Evolutionary conservation across 2,329 filamentous ascomycete species (phyloP), one percentile per base, ranked within the genome.

Genomic region (Aspergillus sp.): DNA sequence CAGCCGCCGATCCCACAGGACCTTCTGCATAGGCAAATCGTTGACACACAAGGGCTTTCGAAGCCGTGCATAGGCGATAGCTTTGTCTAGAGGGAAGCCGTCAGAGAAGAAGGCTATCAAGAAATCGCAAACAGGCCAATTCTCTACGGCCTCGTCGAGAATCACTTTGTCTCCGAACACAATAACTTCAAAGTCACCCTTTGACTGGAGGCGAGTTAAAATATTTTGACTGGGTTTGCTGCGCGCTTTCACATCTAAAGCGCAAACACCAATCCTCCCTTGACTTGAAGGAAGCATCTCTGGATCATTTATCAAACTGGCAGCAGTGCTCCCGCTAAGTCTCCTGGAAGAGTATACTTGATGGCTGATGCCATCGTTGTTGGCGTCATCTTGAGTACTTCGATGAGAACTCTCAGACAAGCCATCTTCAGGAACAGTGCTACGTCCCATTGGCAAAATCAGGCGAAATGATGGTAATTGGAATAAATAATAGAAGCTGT

Each of bases 121-220:
- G 60, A 94, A 98, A 70, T 98, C 93, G 67, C 88, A 94, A 46
- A 94, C 82, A 12, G 90, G 90, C 90, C 90, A 96, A 64, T 96
- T 94, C 68, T 94, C 89, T 47, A 96, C 85, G 52, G 86, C 87
- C 78, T 98, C 93, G 61, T 98, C 93, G 33, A 98, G 76, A 56
- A 98, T 98, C 39, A 96, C 91, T 70, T 98, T 98, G 73, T 98
- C 93, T 42, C 93, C 94, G 72, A 98, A 98, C 8, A 98, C 91
- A 51, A 94, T 85, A 27, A 97, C 90, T 60, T 98, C 91, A 61
- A 98, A 97, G 58, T 97, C 91, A 43, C 84, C 81, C 55, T 94
- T 90, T 32, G 86, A 82, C 54, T 96, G 91, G 19, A 98, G 76
- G 43, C 90, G 82, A 61, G 94, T 97, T 49, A 98, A 73, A 56